Conservation (phyloP, 345 rosid genomes). For the Brassica juncea region DNA sequence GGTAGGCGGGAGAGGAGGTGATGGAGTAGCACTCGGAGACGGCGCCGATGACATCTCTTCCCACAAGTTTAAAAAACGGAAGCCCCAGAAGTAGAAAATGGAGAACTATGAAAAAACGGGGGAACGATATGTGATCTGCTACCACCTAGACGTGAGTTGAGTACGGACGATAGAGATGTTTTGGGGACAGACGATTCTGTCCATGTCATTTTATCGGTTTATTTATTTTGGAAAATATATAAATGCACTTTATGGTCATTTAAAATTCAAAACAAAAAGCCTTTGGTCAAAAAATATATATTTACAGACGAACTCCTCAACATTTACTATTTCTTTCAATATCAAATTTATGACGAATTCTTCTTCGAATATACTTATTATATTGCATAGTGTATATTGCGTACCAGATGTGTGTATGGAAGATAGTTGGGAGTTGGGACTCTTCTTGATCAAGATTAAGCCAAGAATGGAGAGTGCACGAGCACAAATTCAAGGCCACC, state of each 20-base stretch:
- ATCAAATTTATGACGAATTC: slow-evolving; percentile 4
- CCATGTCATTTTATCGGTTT: slow-evolving; percentile 42
- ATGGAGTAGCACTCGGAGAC: slow-evolving; percentile 34
- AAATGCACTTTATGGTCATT: not conserved
- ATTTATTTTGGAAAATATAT: not conserved
- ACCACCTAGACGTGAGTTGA: slow-evolving; percentile 6
- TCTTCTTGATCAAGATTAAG: slow-evolving; percentile 4
- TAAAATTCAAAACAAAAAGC: not conserved
- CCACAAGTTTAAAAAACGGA: not conserved
- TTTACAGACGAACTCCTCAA: not conserved
- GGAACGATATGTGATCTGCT: slow-evolving; percentile 7
- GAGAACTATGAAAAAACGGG: slow-evolving; percentile 10
- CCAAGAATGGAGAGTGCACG: not conserved
- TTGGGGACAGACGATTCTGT: slow-evolving; percentile 50
- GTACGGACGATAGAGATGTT: slow-evolving; percentile 19
- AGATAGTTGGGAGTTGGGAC: not conserved
- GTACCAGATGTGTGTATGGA: not conserved
- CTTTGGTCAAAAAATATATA: not conserved
- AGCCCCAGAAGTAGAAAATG: not conserved
- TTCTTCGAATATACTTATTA: not conserved
- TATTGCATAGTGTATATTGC: not conserved
- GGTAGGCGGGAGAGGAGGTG: slow-evolving; percentile 28
- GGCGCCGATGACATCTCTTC: slow-evolving; percentile 55
- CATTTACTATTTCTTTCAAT: not conserved
- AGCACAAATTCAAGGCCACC: not conserved